phyloP scores from a whole-genome alignment of 805 yeast genomes.

The Candida methanosorbosa region DNA sequence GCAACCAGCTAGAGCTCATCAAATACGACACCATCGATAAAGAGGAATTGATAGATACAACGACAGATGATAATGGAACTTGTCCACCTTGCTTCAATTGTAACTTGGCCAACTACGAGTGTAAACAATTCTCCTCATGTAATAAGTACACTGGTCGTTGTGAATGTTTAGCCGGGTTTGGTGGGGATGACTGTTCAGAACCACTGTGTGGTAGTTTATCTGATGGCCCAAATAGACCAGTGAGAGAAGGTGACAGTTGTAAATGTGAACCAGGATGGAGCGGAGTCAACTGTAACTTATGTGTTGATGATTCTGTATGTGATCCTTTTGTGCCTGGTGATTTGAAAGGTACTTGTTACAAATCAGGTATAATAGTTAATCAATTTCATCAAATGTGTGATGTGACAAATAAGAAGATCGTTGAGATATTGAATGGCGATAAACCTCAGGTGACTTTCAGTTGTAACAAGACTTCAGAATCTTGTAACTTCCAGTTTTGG shows the following conservation, averaged over 20 bases:
- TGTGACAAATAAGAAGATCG: conserved; percentile 83
- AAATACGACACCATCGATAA: too few species aligned
- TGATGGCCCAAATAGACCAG: conserved; percentile 58
- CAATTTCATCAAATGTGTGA: conserved; percentile 86
- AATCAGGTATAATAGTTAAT: conserved; percentile 74
- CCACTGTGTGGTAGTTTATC: conserved; percentile 82
- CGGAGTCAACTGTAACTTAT: conserved; percentile 90
- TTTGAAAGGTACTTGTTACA: conserved; percentile 80
- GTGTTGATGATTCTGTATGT: conserved; percentile 67
- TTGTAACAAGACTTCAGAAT: conserved; percentile 57
- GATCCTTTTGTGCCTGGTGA: conserved; percentile 81
- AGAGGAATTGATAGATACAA: too few species aligned
- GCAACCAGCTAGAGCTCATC: too few species aligned
- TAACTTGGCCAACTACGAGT: conserved; percentile 80
- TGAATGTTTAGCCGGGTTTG: conserved; percentile 88
- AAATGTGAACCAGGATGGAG: conserved; percentile 81
- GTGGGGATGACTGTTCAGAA: conserved; percentile 84
- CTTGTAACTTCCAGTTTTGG: conserved; percentile 94
- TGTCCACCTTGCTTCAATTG: conserved; percentile 96
- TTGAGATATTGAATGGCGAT: conserved; percentile 69
- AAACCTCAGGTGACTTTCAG: conserved; percentile 89
- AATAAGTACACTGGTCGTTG: conserved; percentile 85
- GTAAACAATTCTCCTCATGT: conserved; percentile 87
- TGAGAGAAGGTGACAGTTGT: conserved; percentile 48
- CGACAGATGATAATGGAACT: conserved; percentile 23